These are phyloP conservation scores for Priceomyces medius DNA, from an alignment of 805 yeast species.

Conservation along the genomic window DNA sequence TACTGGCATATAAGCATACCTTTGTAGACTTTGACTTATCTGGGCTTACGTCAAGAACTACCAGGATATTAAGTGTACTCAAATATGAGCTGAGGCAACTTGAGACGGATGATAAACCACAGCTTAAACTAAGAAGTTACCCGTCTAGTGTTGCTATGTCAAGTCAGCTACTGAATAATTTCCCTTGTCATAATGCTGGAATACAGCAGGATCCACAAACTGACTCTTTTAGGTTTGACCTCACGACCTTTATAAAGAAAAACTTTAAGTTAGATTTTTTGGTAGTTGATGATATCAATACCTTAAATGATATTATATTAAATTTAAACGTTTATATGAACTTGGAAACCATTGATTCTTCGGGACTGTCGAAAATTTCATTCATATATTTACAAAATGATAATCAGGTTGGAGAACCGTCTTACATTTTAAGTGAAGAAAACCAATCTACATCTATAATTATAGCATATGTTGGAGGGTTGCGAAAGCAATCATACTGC, in stretches of 20 bases:
- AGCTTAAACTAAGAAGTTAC: not conserved
- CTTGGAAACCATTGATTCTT: constrained; percentile 19
- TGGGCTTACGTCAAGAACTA: constrained; percentile 58
- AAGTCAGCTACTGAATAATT: not conserved
- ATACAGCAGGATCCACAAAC: constrained; percentile 12
- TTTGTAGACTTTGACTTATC: constrained; percentile 62
- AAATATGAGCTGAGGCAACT: constrained; percentile 13
- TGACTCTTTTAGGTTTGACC: constrained; percentile 28
- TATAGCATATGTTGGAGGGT: constrained; percentile 39
- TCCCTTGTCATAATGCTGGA: not conserved
- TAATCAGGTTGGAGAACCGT: constrained; percentile 23
- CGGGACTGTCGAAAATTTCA: constrained; percentile 15
- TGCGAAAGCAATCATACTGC: constrained; percentile 40
- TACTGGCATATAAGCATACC: constrained; percentile 48
- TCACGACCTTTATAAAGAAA: constrained; percentile 31
- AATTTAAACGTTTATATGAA: constrained; percentile 35
- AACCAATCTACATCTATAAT: constrained; percentile 27
- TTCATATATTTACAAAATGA: constrained; percentile 23
- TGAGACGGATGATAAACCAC: not conserved
- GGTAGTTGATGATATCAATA: constrained; percentile 33
- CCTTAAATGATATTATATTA: constrained; percentile 31
- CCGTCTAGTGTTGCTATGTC: constrained; percentile 3
- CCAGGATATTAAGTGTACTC: constrained; percentile 26
- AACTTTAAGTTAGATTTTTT: constrained; percentile 34
- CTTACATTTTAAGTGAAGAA: constrained; percentile 29